A percentile compares a stretch with the other conserved stretches of the same genome.
These are phyloP conservation scores for Podaxis mareebaensis DNA, from an alignment of 768 basidiomycete species.

Conservation along the genomic window DNA sequence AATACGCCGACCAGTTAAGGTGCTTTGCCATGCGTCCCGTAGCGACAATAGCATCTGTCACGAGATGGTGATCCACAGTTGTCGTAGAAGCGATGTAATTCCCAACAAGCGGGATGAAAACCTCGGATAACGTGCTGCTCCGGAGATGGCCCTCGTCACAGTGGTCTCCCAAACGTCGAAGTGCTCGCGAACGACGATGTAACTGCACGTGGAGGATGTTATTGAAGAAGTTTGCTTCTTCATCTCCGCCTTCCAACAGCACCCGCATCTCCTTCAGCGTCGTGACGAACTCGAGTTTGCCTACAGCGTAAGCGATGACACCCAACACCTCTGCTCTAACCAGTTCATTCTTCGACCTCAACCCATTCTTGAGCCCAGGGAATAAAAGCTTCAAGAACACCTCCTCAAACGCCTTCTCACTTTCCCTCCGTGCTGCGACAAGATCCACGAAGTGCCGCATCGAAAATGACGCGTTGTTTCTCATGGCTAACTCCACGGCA, in stretches of 20 bases:
- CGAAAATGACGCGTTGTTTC: constrained; percentile 75
- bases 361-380: constrained; percentile 76
- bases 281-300: constrained; percentile 56
- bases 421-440: constrained; percentile 36
- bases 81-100: constrained; percentile 71
- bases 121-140: constrained; percentile 70
- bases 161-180: constrained; percentile 80
- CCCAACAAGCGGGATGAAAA: constrained; percentile 85
- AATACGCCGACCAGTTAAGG: constrained; percentile 84
- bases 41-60: constrained; percentile 84
- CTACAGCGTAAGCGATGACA: constrained; percentile 76
- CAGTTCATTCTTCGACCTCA: constrained; percentile 80
- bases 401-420: constrained; percentile 45
- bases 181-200: constrained; percentile 84
- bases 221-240: constrained; percentile 96
- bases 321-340: constrained; percentile 84
- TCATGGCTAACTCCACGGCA: constrained; percentile 81
- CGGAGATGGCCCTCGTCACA: constrained; percentile 66
- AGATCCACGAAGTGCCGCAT: constrained; percentile 78
- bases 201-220: constrained; percentile 94
- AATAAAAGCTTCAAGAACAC: constrained; percentile 67
- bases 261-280: constrained; percentile 78
- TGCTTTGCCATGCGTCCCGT: constrained; percentile 77
- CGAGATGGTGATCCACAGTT: constrained; percentile 78
- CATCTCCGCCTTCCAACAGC: constrained; percentile 83